phyloP scores from a whole-genome alignment of 2,329 filamentous ascomycete species.

The Pseudocercospora crystallina region DNA sequence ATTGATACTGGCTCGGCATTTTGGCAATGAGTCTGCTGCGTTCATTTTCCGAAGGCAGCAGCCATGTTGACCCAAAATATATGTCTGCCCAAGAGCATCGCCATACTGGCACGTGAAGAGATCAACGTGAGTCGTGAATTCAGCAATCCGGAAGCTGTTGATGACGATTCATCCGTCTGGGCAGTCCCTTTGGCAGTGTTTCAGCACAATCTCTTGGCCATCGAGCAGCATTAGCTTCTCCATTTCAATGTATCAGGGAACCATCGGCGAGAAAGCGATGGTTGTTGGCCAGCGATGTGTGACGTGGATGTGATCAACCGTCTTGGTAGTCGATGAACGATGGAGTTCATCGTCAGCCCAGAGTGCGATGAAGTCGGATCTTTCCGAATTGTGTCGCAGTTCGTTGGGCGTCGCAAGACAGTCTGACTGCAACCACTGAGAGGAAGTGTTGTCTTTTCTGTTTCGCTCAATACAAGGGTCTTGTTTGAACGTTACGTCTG shows the following conservation, averaged over 20 bases:
- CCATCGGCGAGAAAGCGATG: not conserved
- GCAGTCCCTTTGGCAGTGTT: not conserved
- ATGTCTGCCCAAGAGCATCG: too few species aligned
- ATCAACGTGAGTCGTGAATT: too few species aligned
- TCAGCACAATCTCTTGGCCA: not conserved
- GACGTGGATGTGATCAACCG: slow-evolving; percentile 3
- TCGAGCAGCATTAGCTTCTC: not conserved
- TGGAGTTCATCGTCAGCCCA: slow-evolving; percentile 2
- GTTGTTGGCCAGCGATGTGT: not conserved
- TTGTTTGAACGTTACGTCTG: too few species aligned
- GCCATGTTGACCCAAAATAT: too few species aligned
- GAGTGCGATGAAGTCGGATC: not conserved
- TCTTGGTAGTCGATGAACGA: not conserved
- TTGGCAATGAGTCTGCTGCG: too few species aligned
- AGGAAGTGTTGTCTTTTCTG: too few species aligned
- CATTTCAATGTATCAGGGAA: not conserved
- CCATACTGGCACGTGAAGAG: too few species aligned
- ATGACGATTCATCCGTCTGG: not conserved
- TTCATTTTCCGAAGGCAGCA: too few species aligned
- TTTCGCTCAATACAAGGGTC: too few species aligned
- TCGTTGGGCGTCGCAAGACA: too few species aligned
- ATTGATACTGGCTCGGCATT: not conserved
- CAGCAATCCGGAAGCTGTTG: too few species aligned
- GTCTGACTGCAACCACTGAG: too few species aligned
- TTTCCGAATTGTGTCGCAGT: not conserved